Evolutionary conservation across 768 basidiomycete genomes (phyloP).

Genomic region (Hortiboletus flavorubellus): DNA sequence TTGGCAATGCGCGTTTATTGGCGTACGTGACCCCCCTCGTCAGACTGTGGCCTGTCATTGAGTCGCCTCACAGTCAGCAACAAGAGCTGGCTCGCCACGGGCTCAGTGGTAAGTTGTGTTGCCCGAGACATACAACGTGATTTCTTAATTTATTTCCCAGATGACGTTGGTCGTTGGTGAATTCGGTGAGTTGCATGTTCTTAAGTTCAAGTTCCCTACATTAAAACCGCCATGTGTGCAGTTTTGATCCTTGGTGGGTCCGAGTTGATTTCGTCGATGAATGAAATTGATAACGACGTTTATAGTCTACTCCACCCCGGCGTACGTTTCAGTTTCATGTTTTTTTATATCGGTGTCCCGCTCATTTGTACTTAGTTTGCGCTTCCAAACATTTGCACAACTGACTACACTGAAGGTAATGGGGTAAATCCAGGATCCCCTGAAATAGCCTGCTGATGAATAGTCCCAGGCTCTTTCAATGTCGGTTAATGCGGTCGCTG

Average conservation of each 20-base stretch:
- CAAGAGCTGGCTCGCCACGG: conserved; percentile 37
- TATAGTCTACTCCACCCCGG: neutral
- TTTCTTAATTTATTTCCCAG: neutral
- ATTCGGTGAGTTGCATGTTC: conserved; percentile 27
- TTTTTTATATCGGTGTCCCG: neutral
- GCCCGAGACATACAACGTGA: neutral
- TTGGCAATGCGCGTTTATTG: conserved; percentile 18
- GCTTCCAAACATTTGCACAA: conserved; percentile 43
- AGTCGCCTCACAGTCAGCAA: conserved; percentile 43
- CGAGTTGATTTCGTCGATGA: neutral
- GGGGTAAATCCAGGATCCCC: neutral
- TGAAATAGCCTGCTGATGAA: neutral
- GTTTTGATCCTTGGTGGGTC: conserved; percentile 34
- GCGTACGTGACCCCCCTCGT: no score
- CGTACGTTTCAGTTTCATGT: neutral
- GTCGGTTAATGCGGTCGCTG: conserved; percentile 54
- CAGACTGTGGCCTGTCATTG: no score
- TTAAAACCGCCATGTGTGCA: conserved; percentile 8
- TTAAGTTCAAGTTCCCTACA: neutral
- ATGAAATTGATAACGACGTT: neutral
- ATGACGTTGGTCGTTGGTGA: conserved; percentile 36
- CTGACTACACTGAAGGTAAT: conserved; percentile 44
- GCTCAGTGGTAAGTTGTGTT: conserved; percentile 25
- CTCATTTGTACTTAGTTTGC: conserved; percentile 36
- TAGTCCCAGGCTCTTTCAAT: conserved; percentile 39